Base-by-base conservation (phyloP, 176 grass and related monocot species). In the Juncus effusus region DNA sequence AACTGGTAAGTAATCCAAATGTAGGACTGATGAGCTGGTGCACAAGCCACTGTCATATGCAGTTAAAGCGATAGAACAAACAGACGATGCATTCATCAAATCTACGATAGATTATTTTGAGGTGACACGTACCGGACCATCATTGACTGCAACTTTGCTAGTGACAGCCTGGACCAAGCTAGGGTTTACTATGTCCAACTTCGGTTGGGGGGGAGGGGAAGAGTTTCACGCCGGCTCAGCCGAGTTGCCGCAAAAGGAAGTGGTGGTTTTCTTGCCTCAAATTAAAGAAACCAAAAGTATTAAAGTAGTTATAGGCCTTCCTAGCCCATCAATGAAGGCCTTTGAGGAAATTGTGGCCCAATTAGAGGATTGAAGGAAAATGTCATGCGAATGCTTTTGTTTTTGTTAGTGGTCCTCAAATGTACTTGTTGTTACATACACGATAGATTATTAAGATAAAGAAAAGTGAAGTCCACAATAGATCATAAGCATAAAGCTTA, bases 81-180 rank as follows among this genome's bases (percentile, higher is more conserved):
- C 72, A 5, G 55, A 67, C 45, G 28, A 78, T 2, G 36, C 64
- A 6, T 88, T 80, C 62, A 74, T 88, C 62, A 78, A 65, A 51
- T 88, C 85, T 19, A 80, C 67, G n/a, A 60, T 84, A 2, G 80
- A 88, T 63, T 77, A 74, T 71, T 63, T 84, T 16, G 77, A 88
- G 53, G n/a, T 65, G 9, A 74, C 35, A 19, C 44, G 59, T n/a
- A 47, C 50, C 2, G 70, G 16, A 14, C 73, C 85, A 2, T 64
- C 85, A n/a, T 75, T 80, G 13, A 60, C 52, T 10, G 81, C 80
- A 51, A 88, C 85, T 5, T 47, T 76, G 12, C 62, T 88, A 40
- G 45, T 88, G 7, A 83, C 85, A 5, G 42, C 62, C 0, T 88
- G 85, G 85, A 77, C 69, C 60, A 55, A 42, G 4, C 67, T 88